Percentiles rank a stretch among this genome's conserved stretches.
Conservation (phyloP, 352 stramenopile species). For the Globisporangium megalacanthum region DNA sequence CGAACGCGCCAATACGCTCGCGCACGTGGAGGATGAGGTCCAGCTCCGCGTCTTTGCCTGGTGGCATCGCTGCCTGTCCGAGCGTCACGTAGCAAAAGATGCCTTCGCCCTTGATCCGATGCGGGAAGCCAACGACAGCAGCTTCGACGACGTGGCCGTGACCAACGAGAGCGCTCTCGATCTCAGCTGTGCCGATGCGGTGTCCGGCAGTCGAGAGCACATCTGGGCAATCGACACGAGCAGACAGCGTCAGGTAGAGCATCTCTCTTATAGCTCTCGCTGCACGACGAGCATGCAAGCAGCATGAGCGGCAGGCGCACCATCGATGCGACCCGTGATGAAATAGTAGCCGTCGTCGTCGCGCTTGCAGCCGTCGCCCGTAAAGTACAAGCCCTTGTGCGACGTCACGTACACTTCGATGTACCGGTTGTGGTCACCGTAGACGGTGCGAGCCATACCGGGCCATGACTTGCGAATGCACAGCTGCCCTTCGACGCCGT, state of each 20-base stretch:
- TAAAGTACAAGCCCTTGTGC: constrained; percentile 98
- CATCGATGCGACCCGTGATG: constrained; percentile 97
- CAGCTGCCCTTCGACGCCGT: constrained; percentile 91
- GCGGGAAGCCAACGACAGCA: constrained; percentile 92
- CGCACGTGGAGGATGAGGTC: constrained; percentile 82
- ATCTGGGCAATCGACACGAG: constrained; percentile 36
- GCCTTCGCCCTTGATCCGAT: constrained; percentile 96
- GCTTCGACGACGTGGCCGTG: constrained; percentile 92
- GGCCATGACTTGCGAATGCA: constrained; percentile 96
- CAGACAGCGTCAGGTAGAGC: not conserved
- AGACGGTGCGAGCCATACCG: constrained; percentile 93
- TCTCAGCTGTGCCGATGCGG: constrained; percentile 85
- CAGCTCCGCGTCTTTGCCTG: constrained; percentile 48
- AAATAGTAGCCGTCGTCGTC: constrained; percentile 97
- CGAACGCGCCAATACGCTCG: constrained; percentile 94
- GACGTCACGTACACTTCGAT: constrained; percentile 94
- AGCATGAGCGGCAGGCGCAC: constrained; percentile 13
- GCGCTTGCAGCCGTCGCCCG: constrained; percentile 82
- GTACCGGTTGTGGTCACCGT: constrained; percentile 94
- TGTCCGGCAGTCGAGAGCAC: constrained; percentile 94
- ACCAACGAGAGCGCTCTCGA: constrained; percentile 88
- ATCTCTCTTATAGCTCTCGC: too few relatives aligned
- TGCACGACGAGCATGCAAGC: not conserved
- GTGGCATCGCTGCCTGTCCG: constrained; percentile 66
- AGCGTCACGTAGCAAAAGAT: constrained; percentile 96